Conservation (phyloP, 2,329 filamentous ascomycete species). For the Penicillium sp. region DNA sequence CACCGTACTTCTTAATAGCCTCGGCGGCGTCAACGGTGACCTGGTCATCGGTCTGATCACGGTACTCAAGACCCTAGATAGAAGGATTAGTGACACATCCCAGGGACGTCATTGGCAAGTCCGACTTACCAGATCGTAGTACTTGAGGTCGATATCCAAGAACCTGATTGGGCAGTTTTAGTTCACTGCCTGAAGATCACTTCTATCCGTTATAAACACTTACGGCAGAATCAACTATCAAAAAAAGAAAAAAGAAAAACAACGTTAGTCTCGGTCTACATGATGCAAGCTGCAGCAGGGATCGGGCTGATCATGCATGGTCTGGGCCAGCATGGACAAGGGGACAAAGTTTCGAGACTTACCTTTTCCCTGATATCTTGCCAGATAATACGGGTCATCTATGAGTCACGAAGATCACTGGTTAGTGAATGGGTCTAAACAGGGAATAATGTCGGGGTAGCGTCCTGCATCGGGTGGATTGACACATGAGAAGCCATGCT, state of each 20-base stretch:
- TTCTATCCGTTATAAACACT: conserved; percentile 21
- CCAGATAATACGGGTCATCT: conserved; percentile 99
- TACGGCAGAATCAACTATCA: conserved; percentile 74
- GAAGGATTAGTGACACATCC: conserved; percentile 9
- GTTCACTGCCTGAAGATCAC: conserved; percentile 7
- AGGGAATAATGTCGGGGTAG: not conserved
- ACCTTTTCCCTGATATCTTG: conserved; percentile 95
- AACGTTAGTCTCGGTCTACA: conserved; percentile 13
- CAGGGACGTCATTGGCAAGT: not conserved
- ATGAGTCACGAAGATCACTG: conserved; percentile 13
- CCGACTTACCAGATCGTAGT: conserved; percentile 69
- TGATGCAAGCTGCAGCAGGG: conserved; percentile 5
- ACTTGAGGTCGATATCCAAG: conserved; percentile 96
- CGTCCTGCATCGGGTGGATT: conserved; percentile 14
- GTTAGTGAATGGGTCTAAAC: conserved; percentile 19
- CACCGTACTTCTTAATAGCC: conserved; percentile 98
- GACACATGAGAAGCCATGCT: conserved; percentile 17
- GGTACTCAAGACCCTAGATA: conserved; percentile 72
- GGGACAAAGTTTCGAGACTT: conserved; percentile 20
- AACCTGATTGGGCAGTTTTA: conserved; percentile 49
- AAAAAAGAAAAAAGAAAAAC: not conserved
- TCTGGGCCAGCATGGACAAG: conserved; percentile 7
- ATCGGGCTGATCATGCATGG: conserved; percentile 14
- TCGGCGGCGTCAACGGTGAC: conserved; percentile 93
- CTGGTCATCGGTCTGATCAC: conserved; percentile 92